Evolutionary conservation across 192 early-diverging fungal genomes (phyloP).

Genomic region (Umbelopsis vinacea): DNA sequence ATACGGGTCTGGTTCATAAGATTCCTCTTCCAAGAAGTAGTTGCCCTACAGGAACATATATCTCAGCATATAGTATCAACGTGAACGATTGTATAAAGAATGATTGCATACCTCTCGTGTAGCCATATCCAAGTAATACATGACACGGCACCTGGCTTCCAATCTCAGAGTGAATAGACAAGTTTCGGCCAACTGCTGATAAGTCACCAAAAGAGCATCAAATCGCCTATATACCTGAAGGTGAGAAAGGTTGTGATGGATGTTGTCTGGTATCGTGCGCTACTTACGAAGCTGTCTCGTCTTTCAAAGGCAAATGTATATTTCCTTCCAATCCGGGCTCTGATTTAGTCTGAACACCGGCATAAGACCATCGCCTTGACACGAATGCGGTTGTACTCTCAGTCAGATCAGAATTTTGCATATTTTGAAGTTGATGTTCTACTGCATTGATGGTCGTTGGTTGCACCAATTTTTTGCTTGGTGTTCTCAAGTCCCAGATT

Average conservation of each 20-base stretch:
- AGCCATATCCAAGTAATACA: conserved; percentile 89
- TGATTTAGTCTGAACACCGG: conserved; percentile 22
- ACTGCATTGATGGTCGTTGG: not conserved
- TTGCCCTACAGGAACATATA: conserved; percentile 58
- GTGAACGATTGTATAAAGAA: not conserved
- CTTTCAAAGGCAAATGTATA: conserved; percentile 45
- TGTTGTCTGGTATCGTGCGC: not conserved
- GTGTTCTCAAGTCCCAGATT: conserved; percentile 53
- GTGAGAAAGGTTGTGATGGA: not conserved
- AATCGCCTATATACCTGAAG: conserved; percentile 45
- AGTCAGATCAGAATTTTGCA: not conserved
- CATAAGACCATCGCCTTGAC: conserved; percentile 40
- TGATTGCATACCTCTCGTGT: conserved; percentile 71
- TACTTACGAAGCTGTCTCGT: conserved; percentile 49
- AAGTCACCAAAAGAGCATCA: conserved; percentile 60
- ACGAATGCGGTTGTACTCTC: not conserved
- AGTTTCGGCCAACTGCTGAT: conserved; percentile 75
- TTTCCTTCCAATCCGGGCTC: conserved; percentile 31
- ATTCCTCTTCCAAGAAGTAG: conserved; percentile 77
- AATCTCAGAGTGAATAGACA: conserved; percentile 83
- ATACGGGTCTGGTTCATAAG: conserved; percentile 87
- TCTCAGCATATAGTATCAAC: not conserved
- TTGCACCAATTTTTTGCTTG: not conserved
- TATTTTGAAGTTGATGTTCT: not conserved
- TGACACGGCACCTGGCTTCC: conserved; percentile 83